Base-by-base conservation (phyloP, 495 filamentous ascomycete genomes). In the Aspergillus biplanus region DNA sequence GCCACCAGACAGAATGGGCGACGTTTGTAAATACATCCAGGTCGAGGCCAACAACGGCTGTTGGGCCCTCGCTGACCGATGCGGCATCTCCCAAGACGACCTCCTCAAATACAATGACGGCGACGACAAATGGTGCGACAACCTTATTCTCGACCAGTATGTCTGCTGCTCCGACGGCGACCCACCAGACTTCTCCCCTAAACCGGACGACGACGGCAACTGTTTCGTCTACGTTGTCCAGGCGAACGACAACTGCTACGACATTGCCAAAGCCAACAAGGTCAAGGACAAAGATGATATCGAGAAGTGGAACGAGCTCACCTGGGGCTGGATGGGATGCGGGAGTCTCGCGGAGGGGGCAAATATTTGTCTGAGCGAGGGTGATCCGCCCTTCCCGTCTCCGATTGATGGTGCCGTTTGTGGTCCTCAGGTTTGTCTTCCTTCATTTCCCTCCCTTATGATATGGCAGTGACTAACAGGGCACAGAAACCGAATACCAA, bases 301-400 rank as follows among this genome's bases (percentile, higher is more conserved):
- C 7, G 69, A 77, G 4, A 52, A 44, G 0, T 78, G 59, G 56
- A 85, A 85, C 70, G 71, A 69, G 16, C 59, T 74, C 3, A 83
- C 79, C 13, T 68, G 62, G 65, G 65, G 65, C 11, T 68, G 59
- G 65, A 5, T 16, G 7, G 65, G 65, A 11, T 67, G 65, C 33
- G 15, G 50, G 1, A 33, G 56, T 8, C 42, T 68, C 4, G 53
- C 50, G 35, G 5, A 7, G 27, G 56, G 56, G 4, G 32, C 35
- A 21, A 16, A 13, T 15, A 58, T 58, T 3, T 58, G 56, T 33
- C 27, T 58, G 0, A 58, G 56, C 15, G 21, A 47, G 21, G 56
- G 56, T 11, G 15, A 16, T 11, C 56, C 39, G 5, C 56, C 56
- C 21, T 58, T 47, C n/a, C 56, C 56, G 5, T n/a, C 9, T 8